These are phyloP conservation scores for Monosporascus sp. DNA, from an alignment of 2,329 filamentous ascomycete genomes.

Conservation along the genomic window DNA sequence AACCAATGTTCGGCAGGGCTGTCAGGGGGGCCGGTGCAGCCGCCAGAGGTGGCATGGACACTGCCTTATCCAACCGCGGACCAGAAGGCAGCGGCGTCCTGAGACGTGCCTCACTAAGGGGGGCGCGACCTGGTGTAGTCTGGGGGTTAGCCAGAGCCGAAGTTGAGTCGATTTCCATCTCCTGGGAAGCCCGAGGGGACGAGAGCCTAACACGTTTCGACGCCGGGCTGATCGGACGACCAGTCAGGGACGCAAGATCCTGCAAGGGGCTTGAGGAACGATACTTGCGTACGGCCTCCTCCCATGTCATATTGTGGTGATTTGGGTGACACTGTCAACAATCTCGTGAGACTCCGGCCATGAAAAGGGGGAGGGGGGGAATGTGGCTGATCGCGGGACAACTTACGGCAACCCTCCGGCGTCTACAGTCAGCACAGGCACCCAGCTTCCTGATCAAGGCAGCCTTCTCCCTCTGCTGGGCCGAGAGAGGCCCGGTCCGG, in stretches of 20 bases:
- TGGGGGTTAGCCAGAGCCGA: constrained; percentile 23
- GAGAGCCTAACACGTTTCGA: constrained; percentile 32
- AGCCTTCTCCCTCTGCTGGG: constrained; percentile 53
- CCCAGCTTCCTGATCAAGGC: constrained; percentile 56
- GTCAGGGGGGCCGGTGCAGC: constrained; percentile 18
- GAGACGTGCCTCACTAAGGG: constrained; percentile 43
- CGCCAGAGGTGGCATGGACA: constrained; percentile 29
- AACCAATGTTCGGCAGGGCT: constrained; percentile 43
- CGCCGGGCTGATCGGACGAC: constrained; percentile 43
- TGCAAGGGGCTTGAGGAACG: constrained; percentile 48
- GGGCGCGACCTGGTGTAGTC: constrained; percentile 28
- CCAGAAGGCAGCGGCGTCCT: constrained; percentile 53
- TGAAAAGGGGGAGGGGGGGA: constrained; percentile 2
- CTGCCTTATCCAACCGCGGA: constrained; percentile 47
- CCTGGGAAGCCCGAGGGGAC: constrained; percentile 42
- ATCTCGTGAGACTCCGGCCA: constrained; percentile 18
- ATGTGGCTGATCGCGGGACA: neutral
- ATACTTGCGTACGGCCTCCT: constrained; percentile 52
- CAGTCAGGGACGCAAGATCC: constrained; percentile 41
- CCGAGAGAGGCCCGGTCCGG: constrained; percentile 54
- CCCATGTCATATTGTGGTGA: constrained; percentile 58
- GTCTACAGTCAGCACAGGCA: constrained; percentile 51
- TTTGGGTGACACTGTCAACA: constrained; percentile 49
- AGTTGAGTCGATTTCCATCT: constrained; percentile 50
- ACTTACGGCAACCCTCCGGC: constrained; percentile 55